Base-by-base conservation (phyloP, 2,329 filamentous ascomycete species). In the Nigrospora oryzae region DNA sequence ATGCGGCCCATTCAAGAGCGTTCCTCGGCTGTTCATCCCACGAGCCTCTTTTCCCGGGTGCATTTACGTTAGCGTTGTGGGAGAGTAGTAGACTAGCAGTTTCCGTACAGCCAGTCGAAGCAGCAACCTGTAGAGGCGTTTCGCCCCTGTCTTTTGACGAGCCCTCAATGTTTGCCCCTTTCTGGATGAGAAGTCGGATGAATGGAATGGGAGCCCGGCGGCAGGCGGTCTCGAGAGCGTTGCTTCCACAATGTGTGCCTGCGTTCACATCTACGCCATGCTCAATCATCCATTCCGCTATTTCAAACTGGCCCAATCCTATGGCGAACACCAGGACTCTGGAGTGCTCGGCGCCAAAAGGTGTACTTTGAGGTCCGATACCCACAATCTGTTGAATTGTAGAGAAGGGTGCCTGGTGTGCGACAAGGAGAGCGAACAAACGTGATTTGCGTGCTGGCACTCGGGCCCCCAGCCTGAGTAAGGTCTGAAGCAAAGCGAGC, bases 61-160 rank as follows among this genome's bases (percentile, higher is more conserved):
- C 19, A 14, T 40, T 40, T 7, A 40, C 13, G 7, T 32, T 12
- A n/a, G 17, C 2, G 5, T 31, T 31, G 11, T 40, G 38, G 3
- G 19, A 3, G 28, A 40, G 38, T 1, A 40, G n/a, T 10, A 17
- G 16, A 7, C 30, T 17, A 1, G 32, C 11, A 7, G 32, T 7
- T 6, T 40, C 23, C 1, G 32, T 13, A 13, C 13, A 8, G 3
- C n/a, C 10, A 2, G 1, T 2, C 10, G 1, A 0, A 16, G 17
- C 10, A 10, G 14, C 14, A 2, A 5, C 5, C 4, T 11, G 7
- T 8, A 40, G 2, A 16, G 38, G 28, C 1, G 28, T n/a, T 11
- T 4, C n/a, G 1, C 10, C 13, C 12, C 12, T 4, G n/a, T 8
- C 13, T 40, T 6, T 23, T 23, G 19, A 23, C 4, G 23, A 30